Conservation (phyloP, 2,329 filamentous ascomycete species). For the Plectosphaerella cucumerina region DNA sequence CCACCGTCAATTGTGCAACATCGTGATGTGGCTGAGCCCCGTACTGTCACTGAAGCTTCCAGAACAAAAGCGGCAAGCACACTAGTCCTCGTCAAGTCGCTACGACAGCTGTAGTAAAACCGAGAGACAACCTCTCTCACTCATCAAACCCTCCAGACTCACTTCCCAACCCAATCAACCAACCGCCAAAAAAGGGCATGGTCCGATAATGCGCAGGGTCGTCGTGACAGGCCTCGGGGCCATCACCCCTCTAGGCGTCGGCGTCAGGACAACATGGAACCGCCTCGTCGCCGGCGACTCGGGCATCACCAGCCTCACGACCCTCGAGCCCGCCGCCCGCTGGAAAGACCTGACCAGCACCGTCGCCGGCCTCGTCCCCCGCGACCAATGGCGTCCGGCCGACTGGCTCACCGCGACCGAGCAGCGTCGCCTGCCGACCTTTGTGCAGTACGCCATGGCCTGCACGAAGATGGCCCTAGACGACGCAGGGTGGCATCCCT, state of each 20-base stretch:
- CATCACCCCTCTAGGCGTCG: conserved; percentile 79
- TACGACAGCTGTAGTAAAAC: too few species aligned
- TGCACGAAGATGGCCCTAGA: conserved; percentile 80
- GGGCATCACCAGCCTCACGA: conserved; percentile 71
- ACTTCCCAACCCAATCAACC: background rate
- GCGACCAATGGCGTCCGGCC: conserved; percentile 42
- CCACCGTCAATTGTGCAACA: too few species aligned
- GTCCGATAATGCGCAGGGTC: conserved; percentile 61
- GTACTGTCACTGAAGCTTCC: too few species aligned
- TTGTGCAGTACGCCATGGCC: conserved; percentile 87
- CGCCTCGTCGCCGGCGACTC: conserved; percentile 75
- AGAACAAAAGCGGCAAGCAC: too few species aligned
- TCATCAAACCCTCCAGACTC: background rate
- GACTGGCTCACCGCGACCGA: conserved; percentile 53
- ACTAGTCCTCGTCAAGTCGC: too few species aligned
- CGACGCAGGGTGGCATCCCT: conserved; percentile 74
- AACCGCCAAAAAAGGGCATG: conserved; percentile 25
- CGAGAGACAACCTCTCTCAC: conserved; percentile 1
- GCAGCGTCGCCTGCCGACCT: conserved; percentile 79
- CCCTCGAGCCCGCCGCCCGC: conserved; percentile 47
- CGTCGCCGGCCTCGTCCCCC: conserved; percentile 78
- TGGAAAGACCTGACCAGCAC: conserved; percentile 78
- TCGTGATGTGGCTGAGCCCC: too few species aligned
- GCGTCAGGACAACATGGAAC: conserved; percentile 72
- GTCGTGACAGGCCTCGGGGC: conserved; percentile 82